These are phyloP conservation scores for Heimioporus sp. DNA, from an alignment of 768 basidiomycete species.

Conservation along the genomic window DNA sequence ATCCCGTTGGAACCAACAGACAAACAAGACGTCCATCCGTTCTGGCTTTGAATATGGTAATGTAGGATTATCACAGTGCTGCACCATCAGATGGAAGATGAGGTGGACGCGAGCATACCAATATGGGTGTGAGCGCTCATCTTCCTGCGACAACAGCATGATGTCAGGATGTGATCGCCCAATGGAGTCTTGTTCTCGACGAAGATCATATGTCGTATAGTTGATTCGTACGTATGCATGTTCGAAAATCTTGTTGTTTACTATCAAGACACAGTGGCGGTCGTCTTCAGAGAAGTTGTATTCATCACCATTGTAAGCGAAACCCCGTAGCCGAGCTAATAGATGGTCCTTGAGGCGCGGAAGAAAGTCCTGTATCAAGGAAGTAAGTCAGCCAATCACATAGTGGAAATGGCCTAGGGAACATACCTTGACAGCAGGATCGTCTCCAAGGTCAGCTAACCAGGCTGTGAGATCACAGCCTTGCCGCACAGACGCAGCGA, in stretches of 20 bases:
- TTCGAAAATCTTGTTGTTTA: constrained; percentile 17
- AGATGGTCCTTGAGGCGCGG: not conserved
- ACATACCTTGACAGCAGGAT: not conserved
- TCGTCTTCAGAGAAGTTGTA: constrained; percentile 21
- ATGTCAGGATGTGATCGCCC: constrained; percentile 33
- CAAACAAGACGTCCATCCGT: constrained; percentile 41
- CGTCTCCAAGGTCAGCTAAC: not conserved
- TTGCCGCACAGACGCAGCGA: too few relatives aligned
- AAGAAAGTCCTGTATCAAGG: not conserved
- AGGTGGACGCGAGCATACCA: constrained; percentile 32
- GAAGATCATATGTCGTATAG: constrained; percentile 29
- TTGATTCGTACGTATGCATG: constrained; percentile 21
- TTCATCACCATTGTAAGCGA: constrained; percentile 23
- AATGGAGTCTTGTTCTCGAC: constrained; percentile 35
- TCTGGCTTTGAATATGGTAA: not conserved
- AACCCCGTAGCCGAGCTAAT: not conserved
- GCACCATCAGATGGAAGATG: constrained; percentile 11
- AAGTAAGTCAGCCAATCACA: not conserved
- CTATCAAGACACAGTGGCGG: constrained; percentile 13
- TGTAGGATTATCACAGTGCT: not conserved
- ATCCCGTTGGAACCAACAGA: constrained; percentile 38
- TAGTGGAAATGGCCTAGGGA: too few relatives aligned
- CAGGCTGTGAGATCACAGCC: not conserved
- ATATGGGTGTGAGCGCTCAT: constrained; percentile 30
- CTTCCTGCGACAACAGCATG: constrained; percentile 33